Percentiles rank a stretch among this genome's conserved stretches.
Conservation (phyloP, 352 stramenopile genomes). For the Achlya hypogyna region DNA sequence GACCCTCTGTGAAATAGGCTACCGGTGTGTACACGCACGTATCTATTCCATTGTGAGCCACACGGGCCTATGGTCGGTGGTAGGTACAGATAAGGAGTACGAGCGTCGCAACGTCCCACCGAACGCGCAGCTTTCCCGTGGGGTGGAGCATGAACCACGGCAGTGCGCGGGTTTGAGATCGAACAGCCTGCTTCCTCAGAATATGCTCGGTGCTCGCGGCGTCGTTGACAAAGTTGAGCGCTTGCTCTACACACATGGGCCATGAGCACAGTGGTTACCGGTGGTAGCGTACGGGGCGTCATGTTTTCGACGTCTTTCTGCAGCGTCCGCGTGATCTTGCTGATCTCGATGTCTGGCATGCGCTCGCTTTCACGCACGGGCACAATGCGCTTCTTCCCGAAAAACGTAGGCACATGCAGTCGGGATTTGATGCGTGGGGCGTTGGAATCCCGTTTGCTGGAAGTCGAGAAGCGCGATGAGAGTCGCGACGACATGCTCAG, state of each 20-base stretch:
- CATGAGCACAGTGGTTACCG: not conserved
- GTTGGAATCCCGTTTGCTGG: not conserved
- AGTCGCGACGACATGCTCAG: not conserved
- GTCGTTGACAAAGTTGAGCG: slow-evolving; percentile 64
- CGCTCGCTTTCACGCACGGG: not conserved
- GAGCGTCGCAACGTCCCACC: slow-evolving; percentile 65
- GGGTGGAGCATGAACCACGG: slow-evolving; percentile 67
- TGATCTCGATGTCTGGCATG: not conserved
- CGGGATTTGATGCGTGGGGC: not conserved
- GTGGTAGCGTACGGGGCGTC: slow-evolving; percentile 3
- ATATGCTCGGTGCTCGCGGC: slow-evolving; percentile 70
- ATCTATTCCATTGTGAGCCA: slow-evolving; percentile 27
- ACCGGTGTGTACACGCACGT: slow-evolving; percentile 64
- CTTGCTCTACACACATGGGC: slow-evolving; percentile 36
- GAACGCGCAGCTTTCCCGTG: slow-evolving; percentile 58
- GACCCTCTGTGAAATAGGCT: too few species aligned
- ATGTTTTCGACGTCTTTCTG: slow-evolving; percentile 15
- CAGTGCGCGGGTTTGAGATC: slow-evolving; percentile 76
- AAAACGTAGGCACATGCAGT: not conserved
- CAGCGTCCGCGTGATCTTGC: not conserved
- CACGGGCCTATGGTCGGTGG: too few species aligned
- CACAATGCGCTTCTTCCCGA: not conserved
- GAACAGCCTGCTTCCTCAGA: slow-evolving; percentile 78
- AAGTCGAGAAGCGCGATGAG: not conserved
- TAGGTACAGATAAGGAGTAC: slow-evolving; percentile 63